phyloP scores from a whole-genome alignment of 805 yeast species.

The Hanseniaspora nectarophila region DNA sequence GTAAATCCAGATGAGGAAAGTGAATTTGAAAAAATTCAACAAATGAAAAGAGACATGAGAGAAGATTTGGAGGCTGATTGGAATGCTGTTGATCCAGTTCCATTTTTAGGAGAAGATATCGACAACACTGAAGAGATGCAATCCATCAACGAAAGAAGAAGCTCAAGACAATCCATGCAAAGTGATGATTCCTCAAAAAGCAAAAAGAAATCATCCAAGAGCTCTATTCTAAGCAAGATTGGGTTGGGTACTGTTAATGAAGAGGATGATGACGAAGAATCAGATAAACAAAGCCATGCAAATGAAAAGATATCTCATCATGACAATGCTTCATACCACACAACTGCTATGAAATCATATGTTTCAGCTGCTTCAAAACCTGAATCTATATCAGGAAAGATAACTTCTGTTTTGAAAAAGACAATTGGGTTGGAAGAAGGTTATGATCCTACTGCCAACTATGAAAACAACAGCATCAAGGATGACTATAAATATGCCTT shows the following conservation, averaged over 20 bases:
- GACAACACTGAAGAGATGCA: background rate
- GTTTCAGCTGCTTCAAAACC: background rate
- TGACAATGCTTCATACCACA: background rate
- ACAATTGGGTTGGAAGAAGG: conserved; percentile 5
- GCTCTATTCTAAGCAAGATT: background rate
- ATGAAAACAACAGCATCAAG: background rate
- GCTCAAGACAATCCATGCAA: background rate
- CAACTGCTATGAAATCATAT: background rate
- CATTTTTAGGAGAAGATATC: conserved; percentile 6
- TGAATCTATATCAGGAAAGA: conserved; percentile 5
- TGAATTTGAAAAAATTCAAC: conserved; percentile 13
- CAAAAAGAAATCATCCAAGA: background rate
- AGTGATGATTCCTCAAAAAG: background rate
- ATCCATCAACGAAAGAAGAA: background rate
- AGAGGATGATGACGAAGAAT: background rate
- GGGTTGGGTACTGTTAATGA: background rate
- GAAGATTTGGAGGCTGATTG: conserved; percentile 14
- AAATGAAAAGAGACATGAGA: conserved; percentile 14
- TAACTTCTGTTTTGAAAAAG: conserved; percentile 10
- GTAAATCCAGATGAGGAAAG: conserved; percentile 8
- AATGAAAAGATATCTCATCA: background rate
- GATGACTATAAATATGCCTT: background rate
- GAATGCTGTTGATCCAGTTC: conserved; percentile 12
- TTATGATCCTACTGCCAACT: background rate
- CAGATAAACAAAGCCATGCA: background rate